Percentiles rank a stretch among this genome's conserved stretches.
Evolutionary conservation across 805 yeast genomes (phyloP).

Genomic region (Henningerozyma blattae): DNA sequence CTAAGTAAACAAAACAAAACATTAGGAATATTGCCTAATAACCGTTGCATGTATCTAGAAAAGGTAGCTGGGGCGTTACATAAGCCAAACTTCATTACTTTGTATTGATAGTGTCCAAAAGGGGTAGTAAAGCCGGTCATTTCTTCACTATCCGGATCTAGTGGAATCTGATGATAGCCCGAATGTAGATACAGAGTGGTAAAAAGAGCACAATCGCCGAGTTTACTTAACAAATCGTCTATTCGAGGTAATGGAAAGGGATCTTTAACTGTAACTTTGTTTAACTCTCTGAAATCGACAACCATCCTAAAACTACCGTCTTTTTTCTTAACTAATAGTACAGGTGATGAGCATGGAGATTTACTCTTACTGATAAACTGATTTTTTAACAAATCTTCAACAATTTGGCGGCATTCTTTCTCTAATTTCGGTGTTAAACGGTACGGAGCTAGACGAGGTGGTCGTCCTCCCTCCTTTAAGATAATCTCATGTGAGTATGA

Average conservation of each 20-base stretch:
- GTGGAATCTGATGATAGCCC: slow-evolving; percentile 8
- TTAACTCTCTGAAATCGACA: slow-evolving; percentile 5
- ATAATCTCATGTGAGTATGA: not conserved
- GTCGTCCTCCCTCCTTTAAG: slow-evolving; percentile 1
- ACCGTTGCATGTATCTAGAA: slow-evolving; percentile 9
- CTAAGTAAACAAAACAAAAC: slow-evolving; percentile 7
- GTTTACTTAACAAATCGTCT: slow-evolving; percentile 2
- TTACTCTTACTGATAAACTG: slow-evolving; percentile 4
- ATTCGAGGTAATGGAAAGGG: slow-evolving; percentile 6
- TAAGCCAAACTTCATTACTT: slow-evolving; percentile 12
- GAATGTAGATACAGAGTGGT: slow-evolving; percentile 5
- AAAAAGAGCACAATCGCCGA: slow-evolving; percentile 1
- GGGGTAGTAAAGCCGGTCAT: slow-evolving; percentile 7
- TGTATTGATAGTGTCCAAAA: slow-evolving; percentile 6
- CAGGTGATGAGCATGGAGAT: slow-evolving; percentile 8
- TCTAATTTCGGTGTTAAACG: slow-evolving; percentile 7
- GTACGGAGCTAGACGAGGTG: slow-evolving; percentile 7
- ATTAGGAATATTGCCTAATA: slow-evolving; percentile 28
- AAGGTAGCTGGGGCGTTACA: slow-evolving; percentile 10
- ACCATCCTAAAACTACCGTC: slow-evolving; percentile 5
- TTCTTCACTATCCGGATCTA: slow-evolving; percentile 2
- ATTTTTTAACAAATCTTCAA: slow-evolving; percentile 5
- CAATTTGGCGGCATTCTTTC: not conserved
- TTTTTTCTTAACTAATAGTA: slow-evolving; percentile 8
- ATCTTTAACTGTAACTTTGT: slow-evolving; percentile 4